Evolutionary conservation across 441 rosid species (phyloP).

Genomic region (Mallotus repandus): DNA sequence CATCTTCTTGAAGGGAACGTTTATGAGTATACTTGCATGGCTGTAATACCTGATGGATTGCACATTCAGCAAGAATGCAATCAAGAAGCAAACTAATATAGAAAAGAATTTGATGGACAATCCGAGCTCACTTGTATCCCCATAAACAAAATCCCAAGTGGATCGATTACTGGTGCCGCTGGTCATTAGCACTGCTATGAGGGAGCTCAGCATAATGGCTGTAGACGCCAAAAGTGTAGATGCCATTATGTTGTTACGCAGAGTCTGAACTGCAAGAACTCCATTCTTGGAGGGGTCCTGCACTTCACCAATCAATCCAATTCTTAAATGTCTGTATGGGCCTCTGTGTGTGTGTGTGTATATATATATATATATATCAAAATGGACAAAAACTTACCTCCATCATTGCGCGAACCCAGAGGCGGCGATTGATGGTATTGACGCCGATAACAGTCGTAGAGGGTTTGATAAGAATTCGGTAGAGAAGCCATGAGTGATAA

Average conservation of each 20-base stretch:
- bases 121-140: slow-evolving; percentile 54
- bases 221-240: slow-evolving; percentile 87
- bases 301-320: not conserved
- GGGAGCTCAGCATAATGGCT: slow-evolving; percentile 79
- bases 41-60: slow-evolving; percentile 89
- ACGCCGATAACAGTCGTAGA: slow-evolving; percentile 69
- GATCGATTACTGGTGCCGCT: slow-evolving; percentile 34
- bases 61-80: slow-evolving; percentile 69
- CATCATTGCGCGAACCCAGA: slow-evolving; percentile 94
- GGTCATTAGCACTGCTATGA: slow-evolving; percentile 69
- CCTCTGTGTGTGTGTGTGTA: no score
- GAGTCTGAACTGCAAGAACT: slow-evolving; percentile 81
- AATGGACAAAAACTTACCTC: slow-evolving; percentile 40
- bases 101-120: slow-evolving; percentile 72
- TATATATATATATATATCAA: no score
- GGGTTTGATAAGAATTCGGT: slow-evolving; percentile 55
- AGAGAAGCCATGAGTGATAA: slow-evolving; percentile 80
- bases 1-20: slow-evolving; percentile 69
- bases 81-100: slow-evolving; percentile 70
- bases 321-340: no score
- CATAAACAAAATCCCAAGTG: slow-evolving; percentile 41
- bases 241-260: slow-evolving; percentile 94
- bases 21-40: slow-evolving; percentile 85
- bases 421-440: slow-evolving; percentile 78
- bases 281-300: slow-evolving; percentile 76